Conservation (phyloP, 495 filamentous ascomycete species). For the Viridothelium virens region DNA sequence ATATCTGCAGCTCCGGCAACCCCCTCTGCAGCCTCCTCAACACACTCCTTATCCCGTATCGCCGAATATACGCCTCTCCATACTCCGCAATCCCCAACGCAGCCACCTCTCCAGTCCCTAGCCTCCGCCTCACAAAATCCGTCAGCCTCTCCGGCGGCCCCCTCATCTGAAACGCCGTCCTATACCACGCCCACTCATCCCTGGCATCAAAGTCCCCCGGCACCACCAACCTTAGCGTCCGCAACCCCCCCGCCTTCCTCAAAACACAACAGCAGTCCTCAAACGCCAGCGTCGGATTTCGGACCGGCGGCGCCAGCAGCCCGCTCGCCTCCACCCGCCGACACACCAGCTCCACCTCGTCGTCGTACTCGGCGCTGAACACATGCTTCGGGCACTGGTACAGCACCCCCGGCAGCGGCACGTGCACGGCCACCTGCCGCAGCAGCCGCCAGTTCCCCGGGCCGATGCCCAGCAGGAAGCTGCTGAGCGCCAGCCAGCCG, state of each 20-base stretch:
- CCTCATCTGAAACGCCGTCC: not conserved
- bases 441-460: not conserved
- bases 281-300: not conserved
- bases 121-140: not conserved
- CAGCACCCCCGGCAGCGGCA: conserved; percentile 2
- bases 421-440: conserved; percentile 5
- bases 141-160: not conserved
- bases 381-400: not conserved
- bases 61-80: not conserved
- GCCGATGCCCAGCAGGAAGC: conserved; percentile 11
- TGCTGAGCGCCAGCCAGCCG: conserved; percentile 7
- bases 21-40: not conserved
- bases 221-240: not conserved
- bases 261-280: not conserved
- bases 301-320: not conserved
- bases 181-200: not conserved
- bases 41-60: not conserved
- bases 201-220: not conserved
- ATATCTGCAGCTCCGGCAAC: conserved; percentile 4
- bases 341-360: not conserved
- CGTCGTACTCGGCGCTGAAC: conserved; percentile 1
- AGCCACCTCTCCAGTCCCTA: not conserved
- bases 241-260: not conserved
- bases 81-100: not conserved
- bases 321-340: not conserved